Evolutionary conservation across 306 rosid species (phyloP).

Genomic region (Potentilla sterilis): DNA sequence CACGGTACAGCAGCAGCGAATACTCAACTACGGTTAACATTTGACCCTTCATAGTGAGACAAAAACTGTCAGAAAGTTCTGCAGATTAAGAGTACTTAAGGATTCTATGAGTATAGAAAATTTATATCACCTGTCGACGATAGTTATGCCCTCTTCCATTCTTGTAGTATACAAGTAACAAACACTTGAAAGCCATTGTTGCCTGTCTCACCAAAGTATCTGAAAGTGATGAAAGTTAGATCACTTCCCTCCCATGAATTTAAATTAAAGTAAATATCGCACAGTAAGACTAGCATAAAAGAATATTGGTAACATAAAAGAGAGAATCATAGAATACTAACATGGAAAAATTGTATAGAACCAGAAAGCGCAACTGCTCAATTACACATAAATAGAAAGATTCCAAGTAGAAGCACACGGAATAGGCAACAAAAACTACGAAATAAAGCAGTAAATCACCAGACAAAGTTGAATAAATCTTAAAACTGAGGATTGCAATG

Average conservation of each 20-base stretch:
- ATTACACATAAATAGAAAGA: too few species aligned
- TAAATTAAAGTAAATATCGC: background rate
- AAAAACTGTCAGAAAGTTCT: constrained; percentile 33
- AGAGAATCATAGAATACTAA: constrained; percentile 7
- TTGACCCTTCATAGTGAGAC: constrained; percentile 63
- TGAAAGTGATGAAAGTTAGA: constrained; percentile 36
- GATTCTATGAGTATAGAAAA: constrained; percentile 5
- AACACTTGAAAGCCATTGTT: constrained; percentile 81
- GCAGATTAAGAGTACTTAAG: constrained; percentile 16
- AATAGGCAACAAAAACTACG: background rate
- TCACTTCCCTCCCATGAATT: background rate
- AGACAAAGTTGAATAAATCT: background rate
- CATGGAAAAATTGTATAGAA: background rate
- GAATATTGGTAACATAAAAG: constrained; percentile 2
- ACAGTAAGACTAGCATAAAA: background rate
- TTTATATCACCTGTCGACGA: constrained; percentile 63
- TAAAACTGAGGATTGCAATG: background rate
- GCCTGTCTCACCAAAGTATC: constrained; percentile 80
- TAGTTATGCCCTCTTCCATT: constrained; percentile 76
- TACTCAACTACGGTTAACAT: constrained; percentile 76
- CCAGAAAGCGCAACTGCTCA: background rate
- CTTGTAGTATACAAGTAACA: constrained; percentile 74
- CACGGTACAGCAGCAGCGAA: constrained; percentile 69
- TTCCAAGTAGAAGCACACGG: background rate
- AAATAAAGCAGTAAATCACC: background rate